Conservation (phyloP, 2,329 filamentous ascomycete species). For the Curvularia spicifera region DNA sequence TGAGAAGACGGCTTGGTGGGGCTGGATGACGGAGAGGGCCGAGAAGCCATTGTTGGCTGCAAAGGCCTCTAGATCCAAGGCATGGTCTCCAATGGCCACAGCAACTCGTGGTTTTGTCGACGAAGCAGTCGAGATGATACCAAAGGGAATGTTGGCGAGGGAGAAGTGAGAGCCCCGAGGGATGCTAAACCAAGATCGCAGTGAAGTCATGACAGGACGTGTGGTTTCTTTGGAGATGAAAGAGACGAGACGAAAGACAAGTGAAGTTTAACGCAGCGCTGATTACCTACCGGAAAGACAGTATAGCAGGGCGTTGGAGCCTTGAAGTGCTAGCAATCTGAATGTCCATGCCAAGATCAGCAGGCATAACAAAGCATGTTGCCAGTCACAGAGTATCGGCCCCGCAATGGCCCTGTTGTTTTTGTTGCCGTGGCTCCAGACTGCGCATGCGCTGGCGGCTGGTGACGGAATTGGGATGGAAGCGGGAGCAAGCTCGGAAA, state of each 20-base stretch:
- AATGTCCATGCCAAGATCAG: neutral
- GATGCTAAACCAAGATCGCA: slow-evolving; percentile 65
- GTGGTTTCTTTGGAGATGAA: neutral
- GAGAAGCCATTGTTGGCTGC: slow-evolving; percentile 65
- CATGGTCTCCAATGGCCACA: slow-evolving; percentile 74
- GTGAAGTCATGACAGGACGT: slow-evolving; percentile 39
- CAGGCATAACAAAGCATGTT: neutral
- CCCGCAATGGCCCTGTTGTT: slow-evolving; percentile 15
- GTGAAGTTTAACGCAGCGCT: neutral
- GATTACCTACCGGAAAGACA: neutral
- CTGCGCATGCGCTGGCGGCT: slow-evolving; percentile 27
- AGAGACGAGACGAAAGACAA: neutral
- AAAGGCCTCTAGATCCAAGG: slow-evolving; percentile 71
- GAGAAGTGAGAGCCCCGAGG: slow-evolving; percentile 71
- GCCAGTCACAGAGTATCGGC: slow-evolving; percentile 19
- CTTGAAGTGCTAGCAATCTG: neutral
- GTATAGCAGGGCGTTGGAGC: neutral
- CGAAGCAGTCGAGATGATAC: slow-evolving; percentile 72
- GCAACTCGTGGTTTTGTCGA: slow-evolving; percentile 67
- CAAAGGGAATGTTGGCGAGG: slow-evolving; percentile 81
- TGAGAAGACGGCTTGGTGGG: slow-evolving; percentile 67
- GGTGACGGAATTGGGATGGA: slow-evolving; percentile 31
- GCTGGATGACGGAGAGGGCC: slow-evolving; percentile 62
- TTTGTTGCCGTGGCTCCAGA: slow-evolving; percentile 2
- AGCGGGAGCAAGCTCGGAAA: slow-evolving; percentile 28